Evolutionary conservation across 2,329 filamentous ascomycete genomes (phyloP).

Genomic region (Fusarium redolens): DNA sequence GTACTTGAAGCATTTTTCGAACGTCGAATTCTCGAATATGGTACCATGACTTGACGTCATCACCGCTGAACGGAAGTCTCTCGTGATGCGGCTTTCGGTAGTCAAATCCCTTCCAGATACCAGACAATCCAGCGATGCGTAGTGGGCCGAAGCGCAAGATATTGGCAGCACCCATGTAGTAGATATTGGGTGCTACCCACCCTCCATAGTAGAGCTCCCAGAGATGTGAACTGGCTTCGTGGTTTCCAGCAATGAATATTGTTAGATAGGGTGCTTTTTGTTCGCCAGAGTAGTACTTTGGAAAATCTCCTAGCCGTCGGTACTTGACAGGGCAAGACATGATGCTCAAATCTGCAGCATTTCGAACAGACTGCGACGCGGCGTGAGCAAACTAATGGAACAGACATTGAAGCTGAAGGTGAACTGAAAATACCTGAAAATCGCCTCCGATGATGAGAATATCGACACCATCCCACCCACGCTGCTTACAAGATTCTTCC

Average conservation of each 20-base stretch:
- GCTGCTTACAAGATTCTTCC: slow-evolving; percentile 72
- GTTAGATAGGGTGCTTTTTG: slow-evolving; percentile 87
- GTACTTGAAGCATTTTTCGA: slow-evolving; percentile 86
- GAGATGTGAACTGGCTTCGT: slow-evolving; percentile 90
- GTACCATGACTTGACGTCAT: slow-evolving; percentile 85
- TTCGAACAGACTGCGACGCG: slow-evolving; percentile 77
- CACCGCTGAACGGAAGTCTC: slow-evolving; percentile 82
- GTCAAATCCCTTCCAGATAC: slow-evolving; percentile 94
- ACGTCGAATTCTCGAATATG: slow-evolving; percentile 90
- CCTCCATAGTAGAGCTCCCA: slow-evolving; percentile 96
- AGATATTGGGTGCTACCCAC: slow-evolving; percentile 97
- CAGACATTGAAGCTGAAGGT: not conserved
- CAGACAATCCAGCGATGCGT: slow-evolving; percentile 88
- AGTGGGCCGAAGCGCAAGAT: slow-evolving; percentile 85
- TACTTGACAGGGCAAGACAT: slow-evolving; percentile 93
- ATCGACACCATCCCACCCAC: slow-evolving; percentile 85
- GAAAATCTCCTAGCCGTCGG: slow-evolving; percentile 89
- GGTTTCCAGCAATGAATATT: slow-evolving; percentile 93
- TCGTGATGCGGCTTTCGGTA: slow-evolving; percentile 88
- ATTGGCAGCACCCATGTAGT: slow-evolving; percentile 94
- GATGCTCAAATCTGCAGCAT: slow-evolving; percentile 85
- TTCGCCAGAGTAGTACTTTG: slow-evolving; percentile 88
- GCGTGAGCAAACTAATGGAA: slow-evolving; percentile 7
- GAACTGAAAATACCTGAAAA: slow-evolving; percentile 74
- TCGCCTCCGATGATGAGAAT: slow-evolving; percentile 95